These are phyloP conservation scores for Penstemon newberryi DNA, from an alignment of 257 asterid genomes.

Conservation along the genomic window DNA sequence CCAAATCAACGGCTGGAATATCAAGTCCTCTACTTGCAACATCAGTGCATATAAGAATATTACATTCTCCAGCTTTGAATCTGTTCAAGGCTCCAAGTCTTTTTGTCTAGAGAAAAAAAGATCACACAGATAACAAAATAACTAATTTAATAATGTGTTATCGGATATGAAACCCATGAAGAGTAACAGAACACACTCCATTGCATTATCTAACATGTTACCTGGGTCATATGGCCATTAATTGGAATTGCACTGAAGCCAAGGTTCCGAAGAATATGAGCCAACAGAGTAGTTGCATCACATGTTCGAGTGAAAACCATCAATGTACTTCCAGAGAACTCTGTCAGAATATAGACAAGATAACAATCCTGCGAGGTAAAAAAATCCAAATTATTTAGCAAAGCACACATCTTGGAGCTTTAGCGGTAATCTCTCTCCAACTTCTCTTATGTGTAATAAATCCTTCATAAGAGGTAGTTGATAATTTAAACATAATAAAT, in stretches of 20 bases:
- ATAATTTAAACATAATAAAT: background rate
- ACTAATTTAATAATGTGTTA: background rate
- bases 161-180: background rate
- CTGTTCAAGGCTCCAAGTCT: slow-evolving; percentile 83
- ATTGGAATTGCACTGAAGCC: slow-evolving; percentile 87
- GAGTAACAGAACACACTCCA: slow-evolving; percentile 1
- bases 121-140: background rate
- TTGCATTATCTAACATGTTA: slow-evolving; percentile 28
- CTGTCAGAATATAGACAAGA: slow-evolving; percentile 78
- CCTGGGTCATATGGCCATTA: slow-evolving; percentile 97
- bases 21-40: slow-evolving; percentile 98
- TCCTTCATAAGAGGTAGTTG: background rate
- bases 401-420: background rate
- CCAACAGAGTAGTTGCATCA: slow-evolving; percentile 73
- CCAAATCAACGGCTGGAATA: slow-evolving; percentile 89
- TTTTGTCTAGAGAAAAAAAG: slow-evolving; percentile 54
- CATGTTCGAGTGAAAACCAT: slow-evolving; percentile 97
- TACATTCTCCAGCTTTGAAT: slow-evolving; percentile 87
- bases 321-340: slow-evolving; percentile 68
- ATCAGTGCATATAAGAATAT: slow-evolving; percentile 83
- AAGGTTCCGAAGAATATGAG: slow-evolving; percentile 74
- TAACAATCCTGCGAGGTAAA: slow-evolving; percentile 62
- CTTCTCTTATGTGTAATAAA: background rate
- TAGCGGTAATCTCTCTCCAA: background rate
- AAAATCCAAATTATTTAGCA: background rate